Base-by-base conservation (phyloP, 495 filamentous ascomycete genomes). In the Astrothelium macrocarpum region DNA sequence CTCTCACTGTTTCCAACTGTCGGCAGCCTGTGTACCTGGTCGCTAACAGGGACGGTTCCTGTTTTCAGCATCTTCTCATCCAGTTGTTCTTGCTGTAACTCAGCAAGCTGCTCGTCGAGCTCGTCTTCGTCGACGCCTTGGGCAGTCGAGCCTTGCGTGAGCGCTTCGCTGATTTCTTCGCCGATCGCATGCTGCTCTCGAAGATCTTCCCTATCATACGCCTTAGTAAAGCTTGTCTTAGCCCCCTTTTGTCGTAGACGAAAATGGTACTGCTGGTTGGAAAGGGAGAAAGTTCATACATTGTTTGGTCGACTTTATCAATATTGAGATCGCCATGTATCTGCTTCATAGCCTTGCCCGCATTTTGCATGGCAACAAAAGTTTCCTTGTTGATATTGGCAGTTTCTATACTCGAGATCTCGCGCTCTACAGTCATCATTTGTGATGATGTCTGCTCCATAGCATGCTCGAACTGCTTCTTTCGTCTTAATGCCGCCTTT, bases 331-430 rank as follows among this genome's bases (percentile, higher is more conserved):
- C 87, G 68, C 85, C 86, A 73, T 98, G 95, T 68, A 98, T 98
- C 64, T 85, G 75, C 76, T 89, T 84, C 94, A 98, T 97, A 26
- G 94, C 94, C 23, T 84, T 75, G 61, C 88, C 84, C 2, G 94
- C 92, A 70, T 85, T 83, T 81, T 95, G 85, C 93, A 99, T 97
- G 2, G 92, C 95, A 59, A 85, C 81, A 58, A 99, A 81, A 3
- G 94, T 99, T 78, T 97, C 91, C 72, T 92, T 83, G 81, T 99
- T 99, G 78, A 99, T 95, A 74, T 97, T 99, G 59, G 94, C 95
- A 25, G 92, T 88, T 74, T 99, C 94, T 75, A 99, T 97, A 64
- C 88, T 87, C 72, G 93, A 94, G 71, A 99, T 93, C 73, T 99
- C 91, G 70, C 91, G 89, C 72, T 97, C 94, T 16, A 99, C 81